A percentile compares a stretch with the other conserved stretches of the same genome.
Evolutionary conservation across 202 grass and related monocot species (phyloP).

Genomic region (Hordeum pubiflorum): DNA sequence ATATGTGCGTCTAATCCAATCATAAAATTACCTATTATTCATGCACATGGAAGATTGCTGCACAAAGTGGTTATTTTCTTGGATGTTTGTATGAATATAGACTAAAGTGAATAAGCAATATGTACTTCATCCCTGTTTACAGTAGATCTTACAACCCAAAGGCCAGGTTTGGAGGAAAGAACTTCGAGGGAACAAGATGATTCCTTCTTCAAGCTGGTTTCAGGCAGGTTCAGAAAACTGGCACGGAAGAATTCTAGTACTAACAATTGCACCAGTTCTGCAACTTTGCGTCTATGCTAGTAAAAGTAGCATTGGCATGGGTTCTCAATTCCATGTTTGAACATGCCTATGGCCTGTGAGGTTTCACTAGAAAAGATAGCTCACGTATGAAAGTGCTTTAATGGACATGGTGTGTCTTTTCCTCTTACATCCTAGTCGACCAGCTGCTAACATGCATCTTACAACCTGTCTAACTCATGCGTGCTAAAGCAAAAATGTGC

Average conservation of each 20-base stretch:
- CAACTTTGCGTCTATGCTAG: not conserved
- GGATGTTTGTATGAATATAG: not conserved
- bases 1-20: not conserved
- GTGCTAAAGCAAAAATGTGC: not conserved
- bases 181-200: not conserved
- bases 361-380: conserved; percentile 1
- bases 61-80: not conserved
- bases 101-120: conserved; percentile 1
- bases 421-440: not conserved
- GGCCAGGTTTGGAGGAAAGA: not conserved
- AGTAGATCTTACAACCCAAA: not conserved
- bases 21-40: not conserved
- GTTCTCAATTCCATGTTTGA: not conserved
- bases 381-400: conserved; percentile 2
- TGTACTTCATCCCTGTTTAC: not conserved
- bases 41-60: not conserved
- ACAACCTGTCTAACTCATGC: not conserved
- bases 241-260: not conserved
- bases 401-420: not conserved
- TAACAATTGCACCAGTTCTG: not conserved
- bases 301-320: not conserved
- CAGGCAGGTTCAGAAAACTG: not conserved
- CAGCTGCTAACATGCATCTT: not conserved
- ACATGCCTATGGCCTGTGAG: not conserved
- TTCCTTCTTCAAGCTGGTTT: not conserved